These are phyloP conservation scores for Gossypium thurberi DNA, from an alignment of 345 rosid genomes.

Conservation along the genomic window DNA sequence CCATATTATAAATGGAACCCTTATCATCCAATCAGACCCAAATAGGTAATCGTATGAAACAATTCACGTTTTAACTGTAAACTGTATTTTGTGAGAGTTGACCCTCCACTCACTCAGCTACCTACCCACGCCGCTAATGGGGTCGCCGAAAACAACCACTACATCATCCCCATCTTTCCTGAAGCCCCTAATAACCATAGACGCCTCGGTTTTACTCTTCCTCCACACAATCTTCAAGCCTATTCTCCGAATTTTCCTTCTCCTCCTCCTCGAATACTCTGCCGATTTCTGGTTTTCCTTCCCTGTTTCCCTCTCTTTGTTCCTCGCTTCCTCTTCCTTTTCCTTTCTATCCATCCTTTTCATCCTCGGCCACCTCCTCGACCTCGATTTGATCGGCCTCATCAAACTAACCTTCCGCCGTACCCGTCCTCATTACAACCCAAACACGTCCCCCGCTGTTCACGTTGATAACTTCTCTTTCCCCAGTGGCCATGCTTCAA, in stretches of 20 bases:
- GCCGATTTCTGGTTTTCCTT: constrained; percentile 82
- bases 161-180: constrained; percentile 10
- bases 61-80: background rate
- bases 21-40: background rate
- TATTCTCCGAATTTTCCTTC: constrained; percentile 39
- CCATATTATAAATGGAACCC: too few relatives aligned
- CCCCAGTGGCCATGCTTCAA: constrained; percentile 92
- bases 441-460: constrained; percentile 66
- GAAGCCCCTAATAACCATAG: constrained; percentile 34
- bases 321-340: constrained; percentile 45
- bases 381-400: constrained; percentile 60
- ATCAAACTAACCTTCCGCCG: constrained; percentile 73
- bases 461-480: constrained; percentile 74
- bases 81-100: constrained; percentile 9
- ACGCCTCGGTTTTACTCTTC: constrained; percentile 41
- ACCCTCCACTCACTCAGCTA: background rate
- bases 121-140: background rate
- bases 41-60: background rate
- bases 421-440: constrained; percentile 78
- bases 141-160: background rate
- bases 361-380: constrained; percentile 76
- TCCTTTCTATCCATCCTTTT: constrained; percentile 45
- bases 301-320: constrained; percentile 59
- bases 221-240: constrained; percentile 49
- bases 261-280: constrained; percentile 62